Percentiles rank a stretch among this genome's conserved stretches.
Evolutionary conservation across 129 eudicot genomes (phyloP).

Genomic region (Deinandra increscens): DNA sequence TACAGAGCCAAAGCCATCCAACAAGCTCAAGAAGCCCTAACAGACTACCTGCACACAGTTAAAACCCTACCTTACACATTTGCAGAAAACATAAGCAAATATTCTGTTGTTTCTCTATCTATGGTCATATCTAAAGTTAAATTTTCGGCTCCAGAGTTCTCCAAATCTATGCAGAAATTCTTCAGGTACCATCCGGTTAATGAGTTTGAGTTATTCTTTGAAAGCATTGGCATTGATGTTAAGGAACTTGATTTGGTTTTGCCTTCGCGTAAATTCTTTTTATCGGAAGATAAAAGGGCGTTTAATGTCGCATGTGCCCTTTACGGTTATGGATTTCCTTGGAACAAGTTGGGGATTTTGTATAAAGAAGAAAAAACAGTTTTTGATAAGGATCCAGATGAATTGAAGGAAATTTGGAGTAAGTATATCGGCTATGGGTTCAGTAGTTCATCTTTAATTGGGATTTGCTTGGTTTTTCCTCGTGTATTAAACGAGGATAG

Average conservation of each 20-base stretch:
- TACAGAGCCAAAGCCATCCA: constrained; percentile 39
- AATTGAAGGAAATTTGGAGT: constrained; percentile 37
- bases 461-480: constrained; percentile 70
- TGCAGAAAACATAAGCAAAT: constrained; percentile 58
- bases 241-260: constrained; percentile 34
- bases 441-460: constrained; percentile 37
- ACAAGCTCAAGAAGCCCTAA: constrained; percentile 51
- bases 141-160: constrained; percentile 38
- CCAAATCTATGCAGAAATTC: constrained; percentile 42
- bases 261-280: constrained; percentile 45
- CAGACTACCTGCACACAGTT: constrained; percentile 40
- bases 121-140: constrained; percentile 40
- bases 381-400: constrained; percentile 32
- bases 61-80: constrained; percentile 42
- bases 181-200: constrained; percentile 83
- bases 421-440: constrained; percentile 49
- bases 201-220: constrained; percentile 68
- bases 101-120: constrained; percentile 48
- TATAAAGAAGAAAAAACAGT: constrained; percentile 40
- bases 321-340: constrained; percentile 69
- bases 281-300: constrained; percentile 43
- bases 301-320: constrained; percentile 60
- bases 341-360: constrained; percentile 63
- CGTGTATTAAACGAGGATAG: constrained; percentile 32
- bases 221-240: constrained; percentile 69